phyloP scores from a whole-genome alignment of 495 filamentous ascomycete species.

The Penicillium malachiteum region DNA sequence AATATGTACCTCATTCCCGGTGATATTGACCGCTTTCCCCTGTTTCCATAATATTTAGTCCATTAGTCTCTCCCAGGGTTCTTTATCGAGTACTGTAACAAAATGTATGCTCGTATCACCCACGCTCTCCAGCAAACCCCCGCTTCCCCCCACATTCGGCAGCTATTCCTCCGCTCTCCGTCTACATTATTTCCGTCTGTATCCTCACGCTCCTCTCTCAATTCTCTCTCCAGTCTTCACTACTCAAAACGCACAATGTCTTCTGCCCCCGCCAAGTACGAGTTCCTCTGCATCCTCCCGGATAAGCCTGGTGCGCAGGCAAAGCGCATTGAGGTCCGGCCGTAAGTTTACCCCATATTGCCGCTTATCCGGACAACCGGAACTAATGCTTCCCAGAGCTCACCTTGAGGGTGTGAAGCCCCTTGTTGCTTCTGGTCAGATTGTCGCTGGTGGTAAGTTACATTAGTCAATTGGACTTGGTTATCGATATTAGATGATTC shows the following conservation, averaged over 20 bases:
- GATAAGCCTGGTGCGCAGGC: constrained; percentile 66
- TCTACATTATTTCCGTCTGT: constrained; percentile 4
- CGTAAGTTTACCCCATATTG: constrained; percentile 53
- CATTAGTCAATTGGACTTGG: neutral
- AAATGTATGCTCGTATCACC: constrained; percentile 4
- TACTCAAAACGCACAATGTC: constrained; percentile 26
- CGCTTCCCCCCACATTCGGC: constrained; percentile 28
- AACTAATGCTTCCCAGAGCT: constrained; percentile 13
- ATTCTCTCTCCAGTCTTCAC: constrained; percentile 3
- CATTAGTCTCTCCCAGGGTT: neutral
- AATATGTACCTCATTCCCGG: too few species aligned
- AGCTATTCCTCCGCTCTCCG: constrained; percentile 9
- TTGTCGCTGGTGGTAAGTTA: constrained; percentile 41
- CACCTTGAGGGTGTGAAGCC: constrained; percentile 39
- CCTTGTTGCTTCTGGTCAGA: constrained; percentile 28
- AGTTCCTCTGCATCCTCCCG: constrained; percentile 85
- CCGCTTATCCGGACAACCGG: too few species aligned
- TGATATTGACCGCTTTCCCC: too few species aligned
- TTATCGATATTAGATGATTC: neutral
- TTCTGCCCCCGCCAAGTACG: constrained; percentile 52
- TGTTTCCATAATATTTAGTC: too few species aligned
- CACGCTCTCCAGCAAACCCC: constrained; percentile 9
- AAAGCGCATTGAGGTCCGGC: constrained; percentile 69
- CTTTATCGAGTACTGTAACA: neutral
- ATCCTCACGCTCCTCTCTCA: constrained; percentile 2